Evolutionary conservation across 345 rosid genomes (phyloP).

Genomic region (Citrus sp.): DNA sequence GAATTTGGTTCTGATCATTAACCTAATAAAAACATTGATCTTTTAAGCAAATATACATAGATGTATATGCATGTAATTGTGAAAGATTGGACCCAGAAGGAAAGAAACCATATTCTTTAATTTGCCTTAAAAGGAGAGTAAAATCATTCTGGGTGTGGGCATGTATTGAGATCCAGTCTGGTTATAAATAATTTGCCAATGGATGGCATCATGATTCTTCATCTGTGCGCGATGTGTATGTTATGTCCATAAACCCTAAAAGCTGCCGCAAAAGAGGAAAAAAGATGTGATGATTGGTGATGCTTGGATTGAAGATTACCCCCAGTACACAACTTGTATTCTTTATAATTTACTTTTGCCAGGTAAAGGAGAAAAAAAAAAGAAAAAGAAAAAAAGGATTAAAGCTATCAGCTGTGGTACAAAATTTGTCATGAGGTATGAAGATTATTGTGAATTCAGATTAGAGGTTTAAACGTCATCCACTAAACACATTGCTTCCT

Average conservation of each 20-base stretch:
- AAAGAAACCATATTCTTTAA: not conserved
- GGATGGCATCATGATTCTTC: conserved; percentile 48
- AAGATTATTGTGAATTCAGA: not conserved
- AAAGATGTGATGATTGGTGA: conserved; percentile 35
- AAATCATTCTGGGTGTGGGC: conserved; percentile 14
- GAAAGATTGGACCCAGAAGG: conserved; percentile 13
- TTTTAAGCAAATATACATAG: not conserved
- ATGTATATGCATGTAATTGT: not conserved
- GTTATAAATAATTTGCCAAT: conserved; percentile 29
- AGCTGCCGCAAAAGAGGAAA: conserved; percentile 40
- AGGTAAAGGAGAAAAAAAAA: not conserved
- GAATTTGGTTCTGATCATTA: not conserved
- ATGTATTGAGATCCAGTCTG: conserved; percentile 16
- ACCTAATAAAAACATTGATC: not conserved
- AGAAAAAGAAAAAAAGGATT: not conserved
- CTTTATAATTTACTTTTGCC: not conserved
- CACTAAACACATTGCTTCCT: no score
- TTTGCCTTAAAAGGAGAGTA: conserved; percentile 2
- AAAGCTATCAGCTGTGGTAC: not conserved
- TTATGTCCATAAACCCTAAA: conserved; percentile 52
- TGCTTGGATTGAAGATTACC: conserved; percentile 35
- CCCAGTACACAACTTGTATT: not conserved
- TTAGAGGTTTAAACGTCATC: not conserved
- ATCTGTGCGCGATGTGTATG: conserved; percentile 52
- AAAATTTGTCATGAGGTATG: not conserved